Conservation (phyloP, 2,329 filamentous ascomycete species). For the Xylariaceae sp. region DNA sequence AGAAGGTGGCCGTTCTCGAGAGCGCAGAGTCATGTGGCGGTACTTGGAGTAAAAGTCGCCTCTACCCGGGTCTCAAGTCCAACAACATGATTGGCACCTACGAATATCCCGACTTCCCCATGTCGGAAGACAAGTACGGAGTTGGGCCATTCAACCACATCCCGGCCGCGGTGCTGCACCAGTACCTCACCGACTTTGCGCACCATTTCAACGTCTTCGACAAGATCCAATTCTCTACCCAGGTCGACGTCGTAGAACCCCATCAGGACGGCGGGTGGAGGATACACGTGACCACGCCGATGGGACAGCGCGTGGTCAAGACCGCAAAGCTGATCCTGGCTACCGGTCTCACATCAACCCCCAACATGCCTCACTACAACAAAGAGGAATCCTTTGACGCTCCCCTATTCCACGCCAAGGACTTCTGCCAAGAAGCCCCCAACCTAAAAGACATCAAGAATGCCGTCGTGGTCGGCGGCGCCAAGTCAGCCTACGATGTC, state of each 20-base stretch:
- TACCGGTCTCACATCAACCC: conserved; percentile 55
- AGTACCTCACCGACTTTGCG: conserved; percentile 53
- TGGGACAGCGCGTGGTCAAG: not conserved
- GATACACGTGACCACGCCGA: conserved; percentile 22
- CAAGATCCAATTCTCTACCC: conserved; percentile 44
- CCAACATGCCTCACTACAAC: conserved; percentile 47
- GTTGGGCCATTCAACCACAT: conserved; percentile 51
- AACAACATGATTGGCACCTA: conserved; percentile 72
- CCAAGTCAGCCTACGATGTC: conserved; percentile 31
- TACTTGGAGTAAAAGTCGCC: conserved; percentile 62
- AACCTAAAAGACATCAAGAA: conserved; percentile 26
- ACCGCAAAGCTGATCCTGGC: conserved; percentile 46
- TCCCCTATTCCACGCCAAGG: conserved; percentile 52
- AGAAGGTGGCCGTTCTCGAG: conserved; percentile 56
- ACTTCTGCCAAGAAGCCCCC: conserved; percentile 36
- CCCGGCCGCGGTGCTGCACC: conserved; percentile 49
- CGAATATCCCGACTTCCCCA: conserved; percentile 70
- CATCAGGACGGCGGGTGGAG: conserved; percentile 33
- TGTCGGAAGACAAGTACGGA: conserved; percentile 49
- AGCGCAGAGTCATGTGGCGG: conserved; percentile 52
- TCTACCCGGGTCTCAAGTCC: conserved; percentile 65
- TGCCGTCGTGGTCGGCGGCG: conserved; percentile 23
- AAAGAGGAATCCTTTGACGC: conserved; percentile 45
- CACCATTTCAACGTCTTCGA: conserved; percentile 46
- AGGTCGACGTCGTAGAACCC: conserved; percentile 46